These are phyloP conservation scores for Saccharomyces hybrid DNA, from an alignment of 1,139 yeast genomes.

Conservation along the genomic window DNA sequence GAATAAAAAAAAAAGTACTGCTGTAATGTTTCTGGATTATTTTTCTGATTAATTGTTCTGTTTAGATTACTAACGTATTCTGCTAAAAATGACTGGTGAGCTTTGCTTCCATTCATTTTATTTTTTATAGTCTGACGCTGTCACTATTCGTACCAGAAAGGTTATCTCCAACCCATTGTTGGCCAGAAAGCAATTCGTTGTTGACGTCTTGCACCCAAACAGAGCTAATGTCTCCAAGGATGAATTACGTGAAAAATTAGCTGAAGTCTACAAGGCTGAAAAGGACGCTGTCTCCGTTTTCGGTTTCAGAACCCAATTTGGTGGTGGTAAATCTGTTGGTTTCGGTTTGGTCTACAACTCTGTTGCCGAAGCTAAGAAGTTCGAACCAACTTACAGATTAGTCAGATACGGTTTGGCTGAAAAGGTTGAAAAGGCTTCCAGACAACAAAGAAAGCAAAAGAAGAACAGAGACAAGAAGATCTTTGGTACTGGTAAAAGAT, in stretches of 20 bases:
- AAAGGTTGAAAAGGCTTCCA: slow-evolving; percentile 93
- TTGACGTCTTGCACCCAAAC: slow-evolving; percentile 99
- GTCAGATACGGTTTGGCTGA: slow-evolving; percentile 97
- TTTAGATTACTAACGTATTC: neutral
- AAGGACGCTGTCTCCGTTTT: slow-evolving; percentile 97
- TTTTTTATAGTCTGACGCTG: slow-evolving; percentile 64
- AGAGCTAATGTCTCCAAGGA: slow-evolving; percentile 98
- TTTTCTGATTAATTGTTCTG: neutral
- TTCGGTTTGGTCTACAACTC: slow-evolving; percentile 99
- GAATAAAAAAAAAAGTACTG: neutral
- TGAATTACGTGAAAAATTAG: slow-evolving; percentile 96
- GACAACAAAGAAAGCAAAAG: slow-evolving; percentile 99
- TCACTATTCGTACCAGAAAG: slow-evolving; percentile 99
- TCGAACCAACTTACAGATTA: slow-evolving; percentile 98
- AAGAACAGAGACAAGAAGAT: slow-evolving; percentile 99
- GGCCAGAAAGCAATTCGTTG: slow-evolving; percentile 99
- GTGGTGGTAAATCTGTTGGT: slow-evolving; percentile 99
- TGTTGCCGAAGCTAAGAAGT: slow-evolving; percentile 94
- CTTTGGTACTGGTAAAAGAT: slow-evolving; percentile 96
- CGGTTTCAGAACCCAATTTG: slow-evolving; percentile 98
- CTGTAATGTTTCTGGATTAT: neutral
- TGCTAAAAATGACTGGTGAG: neutral
- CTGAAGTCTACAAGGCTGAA: slow-evolving; percentile 94
- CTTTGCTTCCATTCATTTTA: slow-evolving; percentile 19
- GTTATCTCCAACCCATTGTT: slow-evolving; percentile 99